Evolutionary conservation across 257 asterid genomes (phyloP).

Genomic region (Nicotiana tomentosiformis): DNA sequence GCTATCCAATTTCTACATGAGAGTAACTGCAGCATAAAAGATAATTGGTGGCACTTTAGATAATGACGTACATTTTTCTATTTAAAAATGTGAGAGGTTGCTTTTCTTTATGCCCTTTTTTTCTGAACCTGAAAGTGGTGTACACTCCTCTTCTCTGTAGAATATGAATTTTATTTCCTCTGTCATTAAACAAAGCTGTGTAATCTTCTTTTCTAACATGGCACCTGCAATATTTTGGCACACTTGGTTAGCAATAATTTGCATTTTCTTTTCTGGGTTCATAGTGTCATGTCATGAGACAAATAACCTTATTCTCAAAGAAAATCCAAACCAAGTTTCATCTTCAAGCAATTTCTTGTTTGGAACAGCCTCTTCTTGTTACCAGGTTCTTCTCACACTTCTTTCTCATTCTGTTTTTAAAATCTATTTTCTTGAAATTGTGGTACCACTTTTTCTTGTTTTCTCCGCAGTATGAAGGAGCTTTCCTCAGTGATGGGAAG

Average conservation of each 20-base stretch:
- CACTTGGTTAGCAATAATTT: background rate
- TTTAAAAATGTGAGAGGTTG: background rate
- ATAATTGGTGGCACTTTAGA: background rate
- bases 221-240: background rate
- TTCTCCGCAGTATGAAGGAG: slow-evolving; percentile 40
- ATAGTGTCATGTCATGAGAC: slow-evolving; percentile 4
- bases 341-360: slow-evolving; percentile 38
- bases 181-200: background rate
- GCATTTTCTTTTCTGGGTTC: background rate
- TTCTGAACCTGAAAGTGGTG: background rate
- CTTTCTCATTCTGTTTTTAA: background rate
- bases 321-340: slow-evolving; percentile 3
- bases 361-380: slow-evolving; percentile 64
- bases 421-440: background rate
- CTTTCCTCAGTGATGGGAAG: slow-evolving; percentile 34
- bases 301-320: slow-evolving; percentile 8
- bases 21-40: background rate
- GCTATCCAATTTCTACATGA: too few relatives aligned
- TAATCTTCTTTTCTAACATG: background rate
- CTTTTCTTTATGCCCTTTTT: background rate
- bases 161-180: background rate
- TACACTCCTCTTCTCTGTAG: background rate
- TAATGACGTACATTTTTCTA: background rate
- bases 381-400: slow-evolving; percentile 31
- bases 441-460: background rate